These are phyloP conservation scores for Monosporozyma servazzii DNA, from an alignment of 805 yeast species.

Conservation along the genomic window DNA sequence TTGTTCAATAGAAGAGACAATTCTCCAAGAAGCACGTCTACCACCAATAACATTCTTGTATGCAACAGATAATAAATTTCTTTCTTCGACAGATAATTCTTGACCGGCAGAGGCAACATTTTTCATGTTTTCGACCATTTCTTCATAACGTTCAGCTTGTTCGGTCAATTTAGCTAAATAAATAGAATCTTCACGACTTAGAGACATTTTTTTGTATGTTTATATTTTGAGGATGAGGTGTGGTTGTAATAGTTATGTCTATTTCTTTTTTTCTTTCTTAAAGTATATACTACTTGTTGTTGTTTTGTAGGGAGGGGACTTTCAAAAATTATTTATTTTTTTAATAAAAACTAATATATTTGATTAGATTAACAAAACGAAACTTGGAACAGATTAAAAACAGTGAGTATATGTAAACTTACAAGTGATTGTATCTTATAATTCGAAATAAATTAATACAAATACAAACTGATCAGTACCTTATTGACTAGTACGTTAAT, in stretches of 20 bases:
- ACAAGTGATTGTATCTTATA: not conserved
- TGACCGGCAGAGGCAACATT: constrained; percentile 93
- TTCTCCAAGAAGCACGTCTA: constrained; percentile 99
- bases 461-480: not conserved
- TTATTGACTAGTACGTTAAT: not conserved
- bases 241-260: not conserved
- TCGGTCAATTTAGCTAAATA: constrained; percentile 97
- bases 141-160: constrained; percentile 99
- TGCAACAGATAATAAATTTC: constrained; percentile 93
- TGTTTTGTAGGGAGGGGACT: not conserved
- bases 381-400: not conserved
- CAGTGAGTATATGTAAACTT: not conserved
- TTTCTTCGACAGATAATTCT: constrained; percentile 94
- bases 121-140: constrained; percentile 98
- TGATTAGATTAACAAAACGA: not conserved
- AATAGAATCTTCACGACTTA: constrained; percentile 95
- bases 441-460: not conserved
- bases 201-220: constrained; percentile 41
- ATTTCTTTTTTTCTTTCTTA: not conserved
- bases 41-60: constrained; percentile 98
- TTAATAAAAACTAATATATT: not conserved
- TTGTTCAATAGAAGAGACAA: constrained; percentile 95
- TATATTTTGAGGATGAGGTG: not conserved
- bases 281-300: not conserved
- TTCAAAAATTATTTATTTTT: not conserved